Percentiles rank a stretch among this genome's conserved stretches.
Evolutionary conservation across 768 basidiomycete species (phyloP).

Genomic region (Russula sp.): DNA sequence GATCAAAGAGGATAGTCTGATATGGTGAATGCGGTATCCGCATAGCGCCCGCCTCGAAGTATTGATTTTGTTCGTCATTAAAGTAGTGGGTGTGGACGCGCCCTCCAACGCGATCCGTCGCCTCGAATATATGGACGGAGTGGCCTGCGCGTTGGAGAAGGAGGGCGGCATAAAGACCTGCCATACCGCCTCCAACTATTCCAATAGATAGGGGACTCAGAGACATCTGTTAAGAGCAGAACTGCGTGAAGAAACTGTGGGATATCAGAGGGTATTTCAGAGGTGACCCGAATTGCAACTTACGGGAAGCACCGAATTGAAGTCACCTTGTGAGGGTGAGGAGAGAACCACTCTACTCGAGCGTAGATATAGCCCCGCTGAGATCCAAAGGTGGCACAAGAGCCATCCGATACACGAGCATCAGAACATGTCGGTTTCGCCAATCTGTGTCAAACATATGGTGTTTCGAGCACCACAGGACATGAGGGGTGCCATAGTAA

Average conservation of each 20-base stretch:
- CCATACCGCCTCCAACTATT: slow-evolving; percentile 22
- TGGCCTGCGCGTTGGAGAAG: slow-evolving; percentile 17
- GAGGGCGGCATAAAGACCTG: slow-evolving; percentile 22
- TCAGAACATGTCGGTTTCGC: neutral
- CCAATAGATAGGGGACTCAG: neutral
- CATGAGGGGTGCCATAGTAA: neutral
- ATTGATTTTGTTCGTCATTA: slow-evolving; percentile 21
- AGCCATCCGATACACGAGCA: neutral
- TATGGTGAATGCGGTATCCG: slow-evolving; percentile 23
- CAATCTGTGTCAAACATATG: neutral
- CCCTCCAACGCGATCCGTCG: slow-evolving; percentile 20
- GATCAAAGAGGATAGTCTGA: slow-evolving; percentile 18
- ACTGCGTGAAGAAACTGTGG: neutral
- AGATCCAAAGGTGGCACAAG: neutral
- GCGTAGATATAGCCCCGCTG: slow-evolving; percentile 5
- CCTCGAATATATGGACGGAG: slow-evolving; percentile 21
- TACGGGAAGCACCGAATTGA: neutral
- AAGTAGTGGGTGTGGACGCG: slow-evolving; percentile 23
- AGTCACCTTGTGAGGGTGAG: slow-evolving; percentile 5
- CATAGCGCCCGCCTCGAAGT: slow-evolving; percentile 25
- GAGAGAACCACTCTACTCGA: neutral
- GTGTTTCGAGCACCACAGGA: neutral
- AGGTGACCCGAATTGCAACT: neutral
- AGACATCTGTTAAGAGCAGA: neutral
- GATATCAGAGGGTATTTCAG: neutral